Conservation (phyloP, 140 eudicot genomes). For the Stevia rebaudiana region DNA sequence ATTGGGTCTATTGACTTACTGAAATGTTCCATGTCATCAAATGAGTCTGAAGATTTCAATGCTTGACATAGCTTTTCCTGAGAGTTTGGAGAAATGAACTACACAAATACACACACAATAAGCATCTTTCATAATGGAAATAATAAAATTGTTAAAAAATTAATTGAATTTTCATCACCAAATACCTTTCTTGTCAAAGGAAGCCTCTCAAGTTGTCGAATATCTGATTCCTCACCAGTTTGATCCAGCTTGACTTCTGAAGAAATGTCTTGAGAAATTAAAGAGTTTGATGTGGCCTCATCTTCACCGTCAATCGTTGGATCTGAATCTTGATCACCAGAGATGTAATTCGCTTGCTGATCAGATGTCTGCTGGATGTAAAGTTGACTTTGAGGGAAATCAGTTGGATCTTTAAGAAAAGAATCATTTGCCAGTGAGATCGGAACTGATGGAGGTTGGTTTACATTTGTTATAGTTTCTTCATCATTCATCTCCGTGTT, state of each 20-base stretch:
- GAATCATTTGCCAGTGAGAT: constrained; percentile 18
- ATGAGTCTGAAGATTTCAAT: constrained; percentile 40
- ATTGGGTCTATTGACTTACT: constrained; percentile 38
- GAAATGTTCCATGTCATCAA: constrained; percentile 32
- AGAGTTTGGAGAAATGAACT: constrained; percentile 80
- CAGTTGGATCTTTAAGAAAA: constrained; percentile 19
- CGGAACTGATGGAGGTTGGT: constrained; percentile 11
- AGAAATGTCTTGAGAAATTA: constrained; percentile 9
- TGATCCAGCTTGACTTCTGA: constrained; percentile 19
- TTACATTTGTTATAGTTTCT: neutral
- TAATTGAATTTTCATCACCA: neutral
- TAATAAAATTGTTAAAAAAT: neutral
- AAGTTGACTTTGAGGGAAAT: constrained; percentile 30
- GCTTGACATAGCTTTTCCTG: constrained; percentile 65
- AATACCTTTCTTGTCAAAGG: constrained; percentile 74
- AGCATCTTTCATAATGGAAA: constrained; percentile 4
- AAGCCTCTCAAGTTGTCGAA: constrained; percentile 54
- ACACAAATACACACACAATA: constrained; percentile 23
- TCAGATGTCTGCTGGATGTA: constrained; percentile 21
- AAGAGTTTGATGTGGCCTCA: constrained; percentile 14
- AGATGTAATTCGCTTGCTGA: constrained; percentile 1
- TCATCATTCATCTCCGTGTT: constrained; percentile 17
- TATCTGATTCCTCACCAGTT: constrained; percentile 18
- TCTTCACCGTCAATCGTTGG: constrained; percentile 12
- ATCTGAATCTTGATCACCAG: constrained; percentile 30